Evolutionary conservation across 345 rosid genomes (phyloP).

Genomic region (Turnera subulata): DNA sequence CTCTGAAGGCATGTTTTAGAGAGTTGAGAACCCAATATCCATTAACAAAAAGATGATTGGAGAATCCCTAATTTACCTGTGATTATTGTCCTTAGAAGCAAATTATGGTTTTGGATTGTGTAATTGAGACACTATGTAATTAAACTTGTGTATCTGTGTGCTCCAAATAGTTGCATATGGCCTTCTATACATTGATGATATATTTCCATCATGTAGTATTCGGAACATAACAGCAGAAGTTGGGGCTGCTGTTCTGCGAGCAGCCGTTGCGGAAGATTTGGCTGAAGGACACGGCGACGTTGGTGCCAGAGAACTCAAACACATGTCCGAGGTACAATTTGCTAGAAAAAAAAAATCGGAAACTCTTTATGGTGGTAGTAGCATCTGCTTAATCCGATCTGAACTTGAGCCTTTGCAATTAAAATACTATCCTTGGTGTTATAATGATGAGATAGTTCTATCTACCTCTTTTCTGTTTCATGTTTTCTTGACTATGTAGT

Average conservation of each 20-base stretch:
- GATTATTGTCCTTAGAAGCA: background rate
- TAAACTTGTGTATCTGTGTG: no score
- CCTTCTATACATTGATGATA: slow-evolving; percentile 3
- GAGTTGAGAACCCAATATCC: background rate
- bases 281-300: slow-evolving; percentile 84
- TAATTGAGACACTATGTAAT: no score
- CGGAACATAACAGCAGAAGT: slow-evolving; percentile 90
- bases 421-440: no score
- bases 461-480: background rate
- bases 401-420: no score
- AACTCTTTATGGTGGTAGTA: no score
- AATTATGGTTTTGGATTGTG: background rate
- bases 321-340: slow-evolving; percentile 70
- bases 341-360: no score
- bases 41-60: no score
- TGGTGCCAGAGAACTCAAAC: slow-evolving; percentile 62
- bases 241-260: slow-evolving; percentile 83
- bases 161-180: background rate
- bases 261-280: slow-evolving; percentile 74
- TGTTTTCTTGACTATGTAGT: background rate
- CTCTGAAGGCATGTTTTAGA: no score
- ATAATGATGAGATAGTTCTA: no score
- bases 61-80: no score
- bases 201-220: slow-evolving; percentile 51
- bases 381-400: no score